Evolutionary conservation across 805 yeast species (phyloP).

Genomic region (Wickerhamomyces bisporus): DNA sequence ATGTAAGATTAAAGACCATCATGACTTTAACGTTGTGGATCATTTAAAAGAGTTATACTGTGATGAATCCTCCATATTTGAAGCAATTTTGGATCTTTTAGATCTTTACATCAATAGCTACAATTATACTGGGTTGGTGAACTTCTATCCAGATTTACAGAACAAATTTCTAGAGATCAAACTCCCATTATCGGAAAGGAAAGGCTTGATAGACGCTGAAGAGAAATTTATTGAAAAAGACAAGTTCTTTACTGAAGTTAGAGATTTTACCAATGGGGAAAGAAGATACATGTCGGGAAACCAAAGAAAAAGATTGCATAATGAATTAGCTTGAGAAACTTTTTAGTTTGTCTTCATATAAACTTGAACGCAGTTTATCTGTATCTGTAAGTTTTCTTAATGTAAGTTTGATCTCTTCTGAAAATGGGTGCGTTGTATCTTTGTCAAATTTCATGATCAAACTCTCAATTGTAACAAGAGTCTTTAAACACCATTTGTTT

Average conservation of each 20-base stretch:
- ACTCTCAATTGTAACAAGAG: conserved; percentile 42
- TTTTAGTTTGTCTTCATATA: conserved; percentile 42
- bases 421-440: too few species aligned
- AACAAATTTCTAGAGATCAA: conserved; percentile 37
- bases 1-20: conserved; percentile 35
- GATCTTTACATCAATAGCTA: conserved; percentile 57
- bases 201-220: conserved; percentile 24
- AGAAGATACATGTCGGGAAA: conserved; percentile 50
- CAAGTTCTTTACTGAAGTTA: conserved; percentile 31
- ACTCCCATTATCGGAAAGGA: conserved; percentile 37
- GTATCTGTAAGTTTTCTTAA: conserved; percentile 41
- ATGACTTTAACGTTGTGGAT: conserved; percentile 24
- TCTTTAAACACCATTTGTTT: conserved; percentile 73
- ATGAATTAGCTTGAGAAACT: conserved; percentile 24
- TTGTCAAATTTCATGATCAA: conserved; percentile 21
- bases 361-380: conserved; percentile 62
- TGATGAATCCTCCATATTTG: conserved; percentile 28
- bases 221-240: conserved; percentile 34
- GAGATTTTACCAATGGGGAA: conserved; percentile 36
- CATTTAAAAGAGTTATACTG: conserved; percentile 9
- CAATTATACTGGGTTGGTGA: conserved; percentile 44
- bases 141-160: conserved; percentile 29
- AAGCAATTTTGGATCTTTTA: conserved; percentile 52
- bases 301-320: conserved; percentile 41
- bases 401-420: too few species aligned